Base-by-base conservation (phyloP, 495 filamentous ascomycete species). In the Xeromyces bisporus region DNA sequence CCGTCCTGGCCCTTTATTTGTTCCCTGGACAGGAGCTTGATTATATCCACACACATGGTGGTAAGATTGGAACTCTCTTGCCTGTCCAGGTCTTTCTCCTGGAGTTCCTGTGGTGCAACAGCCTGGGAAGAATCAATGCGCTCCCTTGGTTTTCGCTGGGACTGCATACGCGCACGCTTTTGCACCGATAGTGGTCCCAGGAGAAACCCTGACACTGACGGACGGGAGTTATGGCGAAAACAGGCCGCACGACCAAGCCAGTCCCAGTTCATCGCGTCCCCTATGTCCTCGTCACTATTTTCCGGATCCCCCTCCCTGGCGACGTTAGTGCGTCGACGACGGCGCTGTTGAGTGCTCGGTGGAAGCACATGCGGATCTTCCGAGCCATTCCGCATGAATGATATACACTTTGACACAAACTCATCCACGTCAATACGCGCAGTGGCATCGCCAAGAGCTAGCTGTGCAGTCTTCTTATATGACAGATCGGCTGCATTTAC, bases 151-250 rank as follows among this genome's bases (percentile, higher is more conserved):
- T 67, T 67, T 11, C 84, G 70, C 39, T 84, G 72, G 7, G 69
- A 69, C 6, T 66, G 37, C 34, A 73, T 74, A 2, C 85, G 71
- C 4, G 58, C 62, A 37, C 82, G 80, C 45, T 89, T 92, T 47
- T 93, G 80, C 2, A 92, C 69, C 1, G 83, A 87, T 2, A 99
- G 56, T 1, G 89, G 89, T 0, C 89, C 89, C 0, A 94, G 68
- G 1, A 96, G 69, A 46, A 92, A 96, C 2, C 80, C 75, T 1
- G 81, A 71, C 7, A 87, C 69, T 2, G 77, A 62, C 0, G 89
- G 87, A 7, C 89, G 69, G 9, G 67, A 58, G 44, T 80, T 78
- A 35, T 69, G 55, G 2, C 73, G 77, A 16, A 85, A 64, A 40
- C 75, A 80, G 3, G 80, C 83, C 24, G 66, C 64, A 8, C 69